phyloP scores from a whole-genome alignment of 352 stramenopile genomes.

The Pythium diclinum region DNA sequence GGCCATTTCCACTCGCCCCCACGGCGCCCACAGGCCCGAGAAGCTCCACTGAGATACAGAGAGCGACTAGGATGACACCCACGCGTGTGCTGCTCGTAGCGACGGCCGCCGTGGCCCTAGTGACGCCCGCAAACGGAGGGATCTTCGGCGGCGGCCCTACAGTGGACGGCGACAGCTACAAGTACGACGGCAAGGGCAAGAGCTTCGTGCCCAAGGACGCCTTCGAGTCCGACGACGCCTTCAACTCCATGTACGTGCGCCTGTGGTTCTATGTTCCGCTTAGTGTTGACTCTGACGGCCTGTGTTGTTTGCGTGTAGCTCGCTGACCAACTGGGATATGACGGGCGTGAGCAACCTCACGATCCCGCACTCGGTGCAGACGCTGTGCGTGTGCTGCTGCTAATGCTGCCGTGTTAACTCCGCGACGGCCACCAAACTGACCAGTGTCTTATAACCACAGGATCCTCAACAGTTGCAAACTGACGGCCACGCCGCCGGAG shows the following conservation, averaged over 20 bases:
- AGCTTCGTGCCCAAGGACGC: slow-evolving; percentile 37
- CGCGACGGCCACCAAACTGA: no score
- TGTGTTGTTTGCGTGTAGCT: slow-evolving; percentile 25
- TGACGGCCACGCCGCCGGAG: slow-evolving; percentile 40
- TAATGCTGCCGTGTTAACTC: no score
- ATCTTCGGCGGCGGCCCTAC: slow-evolving; percentile 40
- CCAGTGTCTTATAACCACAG: slow-evolving; percentile 17
- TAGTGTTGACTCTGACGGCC: not conserved
- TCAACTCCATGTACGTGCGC: slow-evolving; percentile 43
- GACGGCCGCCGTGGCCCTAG: slow-evolving; percentile 1
- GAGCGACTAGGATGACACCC: not conserved
- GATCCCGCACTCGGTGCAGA: slow-evolving; percentile 46
- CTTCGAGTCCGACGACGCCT: slow-evolving; percentile 47
- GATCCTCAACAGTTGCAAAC: slow-evolving; percentile 47
- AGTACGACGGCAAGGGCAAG: slow-evolving; percentile 52
- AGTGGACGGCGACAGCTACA: slow-evolving; percentile 49
- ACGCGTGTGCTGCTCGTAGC: not conserved
- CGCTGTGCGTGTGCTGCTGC: slow-evolving; percentile 39
- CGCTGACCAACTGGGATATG: slow-evolving; percentile 65
- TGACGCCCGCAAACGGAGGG: slow-evolving; percentile 24
- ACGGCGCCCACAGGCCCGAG: not conserved
- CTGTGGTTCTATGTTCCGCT: not conserved
- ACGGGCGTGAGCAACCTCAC: slow-evolving; percentile 35
- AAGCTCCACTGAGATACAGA: not conserved
- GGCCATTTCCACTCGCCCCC: not conserved